phyloP scores from a whole-genome alignment of 805 yeast genomes.

The Dipodascus albidus region DNA sequence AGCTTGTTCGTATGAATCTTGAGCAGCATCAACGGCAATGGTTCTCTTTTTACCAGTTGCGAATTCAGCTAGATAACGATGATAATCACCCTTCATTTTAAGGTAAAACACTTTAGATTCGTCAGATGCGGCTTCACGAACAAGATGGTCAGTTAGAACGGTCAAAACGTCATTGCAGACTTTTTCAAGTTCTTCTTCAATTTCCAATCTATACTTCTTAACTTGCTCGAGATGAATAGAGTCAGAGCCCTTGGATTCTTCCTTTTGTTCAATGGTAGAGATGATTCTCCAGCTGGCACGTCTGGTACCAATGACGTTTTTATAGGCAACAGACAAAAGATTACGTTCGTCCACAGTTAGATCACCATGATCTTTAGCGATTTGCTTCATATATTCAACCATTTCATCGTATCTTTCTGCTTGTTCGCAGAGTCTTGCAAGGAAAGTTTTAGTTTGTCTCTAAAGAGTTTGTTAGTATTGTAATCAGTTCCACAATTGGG shows the following conservation, averaged over 20 bases:
- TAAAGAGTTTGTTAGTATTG: background rate
- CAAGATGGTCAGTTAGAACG: conserved; percentile 79
- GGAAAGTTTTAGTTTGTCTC: conserved; percentile 85
- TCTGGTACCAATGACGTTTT: conserved; percentile 97
- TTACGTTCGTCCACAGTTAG: conserved; percentile 96
- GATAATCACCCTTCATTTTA: conserved; percentile 99
- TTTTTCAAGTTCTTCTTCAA: conserved; percentile 83
- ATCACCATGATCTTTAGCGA: conserved; percentile 92
- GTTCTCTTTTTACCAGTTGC: conserved; percentile 85
- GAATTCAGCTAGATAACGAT: conserved; percentile 97
- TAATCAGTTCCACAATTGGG: background rate
- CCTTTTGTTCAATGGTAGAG: conserved; percentile 95
- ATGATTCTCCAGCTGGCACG: conserved; percentile 99
- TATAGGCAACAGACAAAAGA: conserved; percentile 92
- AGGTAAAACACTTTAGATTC: conserved; percentile 97
- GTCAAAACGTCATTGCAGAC: conserved; percentile 89
- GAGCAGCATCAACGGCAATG: conserved; percentile 82
- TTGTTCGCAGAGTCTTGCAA: conserved; percentile 97
- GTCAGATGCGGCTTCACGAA: conserved; percentile 90
- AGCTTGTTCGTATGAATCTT: conserved; percentile 91
- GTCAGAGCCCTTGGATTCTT: conserved; percentile 91
- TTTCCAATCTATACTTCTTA: conserved; percentile 89
- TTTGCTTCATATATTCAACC: conserved; percentile 98
- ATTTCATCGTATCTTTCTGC: conserved; percentile 99
- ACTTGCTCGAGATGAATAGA: conserved; percentile 70